A percentile compares a stretch with the other conserved stretches of the same genome.
Conservation (phyloP, 169 alveolate genomes). For the Amoebophrya sp. region DNA sequence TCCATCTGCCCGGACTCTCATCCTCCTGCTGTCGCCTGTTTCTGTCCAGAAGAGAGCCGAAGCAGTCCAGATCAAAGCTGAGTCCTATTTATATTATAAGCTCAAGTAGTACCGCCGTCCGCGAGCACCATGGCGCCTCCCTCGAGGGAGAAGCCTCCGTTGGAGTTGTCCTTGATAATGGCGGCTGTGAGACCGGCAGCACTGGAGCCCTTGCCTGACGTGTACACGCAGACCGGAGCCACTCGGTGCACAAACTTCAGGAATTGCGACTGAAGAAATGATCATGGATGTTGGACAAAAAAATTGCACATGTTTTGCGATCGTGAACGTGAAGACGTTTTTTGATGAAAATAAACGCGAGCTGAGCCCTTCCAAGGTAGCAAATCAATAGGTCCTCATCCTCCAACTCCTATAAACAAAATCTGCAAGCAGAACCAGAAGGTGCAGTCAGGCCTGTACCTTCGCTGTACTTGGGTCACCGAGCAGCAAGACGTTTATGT, state of each 20-base stretch:
- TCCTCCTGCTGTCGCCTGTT: no score
- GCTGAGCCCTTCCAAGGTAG: no score
- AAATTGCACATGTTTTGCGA: constrained; percentile 39
- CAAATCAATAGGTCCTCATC: no score
- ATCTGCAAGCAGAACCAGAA: background rate
- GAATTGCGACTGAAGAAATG: constrained; percentile 70
- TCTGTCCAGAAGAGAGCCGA: no score
- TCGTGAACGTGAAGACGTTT: no score
- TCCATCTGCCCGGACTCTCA: constrained; percentile 1
- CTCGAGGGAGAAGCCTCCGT: constrained; percentile 90
- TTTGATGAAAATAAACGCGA: no score
- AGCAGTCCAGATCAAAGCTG: no score
- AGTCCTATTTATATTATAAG: no score
- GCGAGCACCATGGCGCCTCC: constrained; percentile 99
- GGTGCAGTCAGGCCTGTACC: background rate
- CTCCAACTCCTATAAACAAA: no score
- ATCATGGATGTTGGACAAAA: constrained; percentile 92
- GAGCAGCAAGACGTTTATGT: constrained; percentile 59
- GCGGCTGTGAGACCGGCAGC: constrained; percentile 99
- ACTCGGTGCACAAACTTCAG: constrained; percentile 90
- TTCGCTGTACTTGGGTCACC: constrained; percentile 99
- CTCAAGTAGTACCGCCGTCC: constrained; percentile 68
- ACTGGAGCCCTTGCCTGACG: constrained; percentile 95
- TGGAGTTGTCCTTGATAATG: constrained; percentile 69
- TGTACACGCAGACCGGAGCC: constrained; percentile 96